These are phyloP conservation scores for Cyclotella sp. DNA, from an alignment of 108 stramenopile genomes.

Conservation along the genomic window DNA sequence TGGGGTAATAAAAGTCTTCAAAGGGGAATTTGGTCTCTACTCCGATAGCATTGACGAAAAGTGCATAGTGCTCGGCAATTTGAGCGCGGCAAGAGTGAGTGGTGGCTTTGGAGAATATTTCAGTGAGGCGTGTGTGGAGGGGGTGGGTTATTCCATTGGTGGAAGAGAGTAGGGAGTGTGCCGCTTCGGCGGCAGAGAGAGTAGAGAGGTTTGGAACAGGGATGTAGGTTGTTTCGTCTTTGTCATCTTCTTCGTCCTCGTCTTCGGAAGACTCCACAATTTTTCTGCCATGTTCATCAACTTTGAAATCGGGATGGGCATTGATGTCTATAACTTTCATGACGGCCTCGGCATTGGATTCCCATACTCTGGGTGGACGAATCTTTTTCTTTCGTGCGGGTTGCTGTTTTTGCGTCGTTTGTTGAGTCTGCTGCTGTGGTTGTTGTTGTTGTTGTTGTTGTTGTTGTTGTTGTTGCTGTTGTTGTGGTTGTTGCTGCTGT, in stretches of 20 bases:
- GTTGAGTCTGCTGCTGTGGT: slow-evolving; percentile 3
- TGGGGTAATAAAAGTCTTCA: slow-evolving; percentile 61
- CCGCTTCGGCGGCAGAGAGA: slow-evolving; percentile 32
- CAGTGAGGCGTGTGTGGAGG: slow-evolving; percentile 44
- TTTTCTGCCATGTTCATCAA: neutral
- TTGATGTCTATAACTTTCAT: slow-evolving; percentile 39
- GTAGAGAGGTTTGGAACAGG: slow-evolving; percentile 41
- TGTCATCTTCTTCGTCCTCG: slow-evolving; percentile 20
- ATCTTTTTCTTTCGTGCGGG: slow-evolving; percentile 22
- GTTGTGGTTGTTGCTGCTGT: neutral
- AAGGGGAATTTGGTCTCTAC: slow-evolving; percentile 75
- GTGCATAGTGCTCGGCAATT: slow-evolving; percentile 78
- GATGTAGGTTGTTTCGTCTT: slow-evolving; percentile 45
- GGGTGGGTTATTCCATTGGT: slow-evolving; percentile 19
- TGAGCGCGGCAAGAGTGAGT: slow-evolving; percentile 79
- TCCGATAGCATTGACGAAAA: slow-evolving; percentile 82
- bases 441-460: slow-evolving; percentile 7
- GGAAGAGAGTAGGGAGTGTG: slow-evolving; percentile 26
- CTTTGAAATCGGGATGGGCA: slow-evolving; percentile 24
- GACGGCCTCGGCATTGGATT: slow-evolving; percentile 36
- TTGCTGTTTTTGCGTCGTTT: slow-evolving; percentile 15
- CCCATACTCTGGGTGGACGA: slow-evolving; percentile 38
- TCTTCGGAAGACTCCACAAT: slow-evolving; percentile 6
- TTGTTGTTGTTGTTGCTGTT: neutral
- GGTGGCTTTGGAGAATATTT: slow-evolving; percentile 70